Percentiles rank a stretch among this genome's conserved stretches.
Evolutionary conservation across 345 rosid species (phyloP).

Genomic region (Linum tenue): DNA sequence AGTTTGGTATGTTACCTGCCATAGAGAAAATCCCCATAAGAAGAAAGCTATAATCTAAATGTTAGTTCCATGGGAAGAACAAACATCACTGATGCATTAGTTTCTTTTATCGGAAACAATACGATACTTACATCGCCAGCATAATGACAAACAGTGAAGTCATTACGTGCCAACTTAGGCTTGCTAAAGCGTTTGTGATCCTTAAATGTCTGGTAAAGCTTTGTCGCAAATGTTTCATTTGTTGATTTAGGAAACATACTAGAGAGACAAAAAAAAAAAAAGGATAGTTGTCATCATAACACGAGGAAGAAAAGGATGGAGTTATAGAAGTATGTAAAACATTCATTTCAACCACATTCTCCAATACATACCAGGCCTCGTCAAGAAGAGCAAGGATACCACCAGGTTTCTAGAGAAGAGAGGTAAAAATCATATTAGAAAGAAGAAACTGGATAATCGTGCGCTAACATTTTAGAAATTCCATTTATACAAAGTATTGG

Average conservation of each 20-base stretch:
- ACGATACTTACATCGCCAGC: constrained; percentile 9
- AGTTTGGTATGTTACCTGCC: constrained; percentile 6
- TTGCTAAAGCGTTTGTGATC: constrained; percentile 9
- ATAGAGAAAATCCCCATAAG: background rate
- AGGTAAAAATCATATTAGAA: background rate
- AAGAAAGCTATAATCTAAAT: background rate
- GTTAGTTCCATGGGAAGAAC: constrained; percentile 5
- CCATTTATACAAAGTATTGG: too few relatives aligned
- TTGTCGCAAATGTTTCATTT: constrained; percentile 7
- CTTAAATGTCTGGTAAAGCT: constrained; percentile 8
- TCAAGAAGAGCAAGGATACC: constrained; percentile 11
- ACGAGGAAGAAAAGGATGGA: background rate
- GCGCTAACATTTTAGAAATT: too few relatives aligned
- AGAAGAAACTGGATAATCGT: background rate
- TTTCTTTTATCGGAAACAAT: background rate
- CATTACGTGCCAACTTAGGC: constrained; percentile 10
- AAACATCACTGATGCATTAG: constrained; percentile 2
- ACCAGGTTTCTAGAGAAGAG: constrained; percentile 4
- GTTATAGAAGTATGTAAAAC: background rate
- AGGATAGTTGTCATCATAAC: background rate
- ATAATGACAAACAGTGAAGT: constrained; percentile 10
- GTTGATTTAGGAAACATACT: constrained; percentile 11
- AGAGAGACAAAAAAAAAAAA: background rate
- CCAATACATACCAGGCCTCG: constrained; percentile 6
- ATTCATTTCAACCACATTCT: background rate